phyloP scores from a whole-genome alignment of 805 yeast genomes.

The Kazachstania kunashirensis region DNA sequence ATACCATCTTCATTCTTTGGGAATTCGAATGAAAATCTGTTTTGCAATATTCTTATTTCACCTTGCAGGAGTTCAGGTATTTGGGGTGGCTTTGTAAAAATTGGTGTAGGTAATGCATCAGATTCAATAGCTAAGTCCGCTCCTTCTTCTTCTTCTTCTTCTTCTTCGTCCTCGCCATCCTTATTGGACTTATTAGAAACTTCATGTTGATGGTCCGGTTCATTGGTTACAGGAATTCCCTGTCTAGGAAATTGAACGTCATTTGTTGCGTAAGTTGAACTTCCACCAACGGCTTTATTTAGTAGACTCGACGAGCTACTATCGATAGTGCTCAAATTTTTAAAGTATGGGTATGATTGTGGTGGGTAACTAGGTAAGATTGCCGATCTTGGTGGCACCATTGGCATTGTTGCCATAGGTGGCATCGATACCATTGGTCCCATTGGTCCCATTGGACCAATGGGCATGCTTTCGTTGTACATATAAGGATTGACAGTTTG shows the following conservation, averaged over 20 bases:
- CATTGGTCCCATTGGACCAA: background rate
- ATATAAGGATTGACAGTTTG: background rate
- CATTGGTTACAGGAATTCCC: no score
- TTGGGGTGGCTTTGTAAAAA: slow-evolving; percentile 6
- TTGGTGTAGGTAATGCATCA: slow-evolving; percentile 14
- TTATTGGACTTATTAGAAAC: background rate
- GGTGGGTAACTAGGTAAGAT: slow-evolving; percentile 1
- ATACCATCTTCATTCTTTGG: slow-evolving; percentile 10
- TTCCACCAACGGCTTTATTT: no score
- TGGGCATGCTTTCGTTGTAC: background rate
- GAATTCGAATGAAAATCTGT: slow-evolving; percentile 24
- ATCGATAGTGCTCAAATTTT: background rate
- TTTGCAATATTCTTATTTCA: slow-evolving; percentile 19
- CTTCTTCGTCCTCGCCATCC: background rate
- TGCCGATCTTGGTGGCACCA: background rate
- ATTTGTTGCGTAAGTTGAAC: no score
- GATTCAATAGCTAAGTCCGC: slow-evolving; percentile 24
- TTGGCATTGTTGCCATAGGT: background rate
- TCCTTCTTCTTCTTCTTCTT: slow-evolving; percentile 9
- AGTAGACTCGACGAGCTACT: slow-evolving; percentile 1
- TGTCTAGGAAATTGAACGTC: no score
- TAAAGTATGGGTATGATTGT: slow-evolving; percentile 1
- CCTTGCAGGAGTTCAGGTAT: slow-evolving; percentile 10
- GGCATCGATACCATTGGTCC: background rate
- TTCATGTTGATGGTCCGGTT: background rate